Conservation (phyloP, 306 rosid genomes). For the apple (Malus domestica) region ASM211411v1 NC_041804.1:7294501-7295000, state of each 20-base stretch:
- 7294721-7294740: background rate
- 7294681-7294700: slow-evolving; percentile 64
- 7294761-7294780: background rate
- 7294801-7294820: slow-evolving; percentile 83
- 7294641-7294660: slow-evolving; percentile 92
- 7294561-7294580: slow-evolving; percentile 58
- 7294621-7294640: slow-evolving; percentile 98
- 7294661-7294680: slow-evolving; percentile 97
- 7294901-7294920: slow-evolving; percentile 59
- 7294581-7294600: slow-evolving; percentile 83
- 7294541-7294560: background rate
- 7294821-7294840: slow-evolving; percentile 71
- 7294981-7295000: background rate
- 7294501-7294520: background rate
- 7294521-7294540: background rate
- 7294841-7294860: slow-evolving; percentile 73
- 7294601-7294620: slow-evolving; percentile 99
- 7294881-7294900: slow-evolving; percentile 90
- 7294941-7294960: slow-evolving; percentile 37
- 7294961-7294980: slow-evolving; percentile 7
- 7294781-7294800: slow-evolving; percentile 86
- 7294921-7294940: slow-evolving; percentile 12
- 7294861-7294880: slow-evolving; percentile 82
- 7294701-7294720: background rate
- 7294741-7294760: background rate